These are phyloP conservation scores for Westerdykella sp. DNA, from an alignment of 2,329 filamentous ascomycete species.

Conservation along the genomic window DNA sequence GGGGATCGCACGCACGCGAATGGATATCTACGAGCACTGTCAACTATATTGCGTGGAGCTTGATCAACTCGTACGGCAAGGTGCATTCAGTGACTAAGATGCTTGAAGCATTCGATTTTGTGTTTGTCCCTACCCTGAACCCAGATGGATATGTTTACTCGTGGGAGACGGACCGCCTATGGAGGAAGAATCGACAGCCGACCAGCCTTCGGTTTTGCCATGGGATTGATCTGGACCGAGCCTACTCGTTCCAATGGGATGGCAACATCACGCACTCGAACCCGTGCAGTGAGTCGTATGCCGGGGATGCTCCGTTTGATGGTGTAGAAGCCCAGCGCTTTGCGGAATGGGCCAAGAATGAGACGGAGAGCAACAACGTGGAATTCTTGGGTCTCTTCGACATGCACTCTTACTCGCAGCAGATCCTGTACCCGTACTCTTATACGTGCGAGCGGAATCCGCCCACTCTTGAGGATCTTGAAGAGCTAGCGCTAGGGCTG, in stretches of 20 bases:
- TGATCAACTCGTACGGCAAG: constrained; percentile 80
- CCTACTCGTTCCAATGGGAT: constrained; percentile 82
- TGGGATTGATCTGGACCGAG: constrained; percentile 82
- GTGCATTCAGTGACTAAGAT: constrained; percentile 63
- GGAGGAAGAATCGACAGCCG: constrained; percentile 87
- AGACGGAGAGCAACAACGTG: constrained; percentile 63
- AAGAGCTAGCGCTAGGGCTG: constrained; percentile 82
- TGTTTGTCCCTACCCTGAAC: constrained; percentile 84
- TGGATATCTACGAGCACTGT: constrained; percentile 94
- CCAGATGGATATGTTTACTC: constrained; percentile 93
- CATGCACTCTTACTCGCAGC: constrained; percentile 90
- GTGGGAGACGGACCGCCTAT: constrained; percentile 85
- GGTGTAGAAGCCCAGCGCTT: constrained; percentile 70
- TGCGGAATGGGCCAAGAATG: constrained; percentile 74
- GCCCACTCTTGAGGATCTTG: constrained; percentile 82
- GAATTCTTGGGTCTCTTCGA: constrained; percentile 82
- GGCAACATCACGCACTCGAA: constrained; percentile 57
- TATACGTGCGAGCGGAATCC: constrained; percentile 74
- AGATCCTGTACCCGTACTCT: constrained; percentile 86
- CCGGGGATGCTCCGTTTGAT: constrained; percentile 76
- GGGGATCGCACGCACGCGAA: constrained; percentile 87
- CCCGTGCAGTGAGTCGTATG: constrained; percentile 86
- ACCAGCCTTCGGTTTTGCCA: constrained; percentile 77
- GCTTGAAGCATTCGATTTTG: constrained; percentile 76
- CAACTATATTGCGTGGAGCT: constrained; percentile 81